Evolutionary conservation across 106 monocot species (phyloP).

Genomic region (Agapanthus africanus): DNA sequence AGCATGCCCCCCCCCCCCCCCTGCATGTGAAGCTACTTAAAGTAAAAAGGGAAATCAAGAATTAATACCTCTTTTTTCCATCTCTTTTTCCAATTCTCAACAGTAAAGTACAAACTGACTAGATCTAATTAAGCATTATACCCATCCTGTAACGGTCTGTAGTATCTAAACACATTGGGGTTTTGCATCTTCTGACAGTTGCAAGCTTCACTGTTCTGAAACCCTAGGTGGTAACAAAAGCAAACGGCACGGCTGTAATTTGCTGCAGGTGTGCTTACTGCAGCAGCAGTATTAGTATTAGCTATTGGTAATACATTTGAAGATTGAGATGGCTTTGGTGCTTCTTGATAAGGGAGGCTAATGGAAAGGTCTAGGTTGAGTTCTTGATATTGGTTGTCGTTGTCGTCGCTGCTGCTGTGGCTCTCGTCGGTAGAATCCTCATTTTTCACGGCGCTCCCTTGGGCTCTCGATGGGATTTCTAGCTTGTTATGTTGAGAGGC

Average conservation of each 20-base stretch:
- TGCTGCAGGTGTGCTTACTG: background rate
- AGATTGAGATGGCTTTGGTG: conserved; percentile 5
- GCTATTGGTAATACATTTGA: background rate
- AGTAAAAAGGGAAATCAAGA: no score
- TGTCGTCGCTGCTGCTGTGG: conserved; percentile 10
- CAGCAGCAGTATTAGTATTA: background rate
- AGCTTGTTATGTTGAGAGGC: no score
- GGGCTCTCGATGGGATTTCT: background rate
- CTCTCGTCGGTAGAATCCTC: background rate
- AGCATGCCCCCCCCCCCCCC: no score
- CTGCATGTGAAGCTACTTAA: no score
- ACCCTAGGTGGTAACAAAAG: conserved; percentile 44
- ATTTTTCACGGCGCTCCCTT: background rate
- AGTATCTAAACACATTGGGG: conserved; percentile 24
- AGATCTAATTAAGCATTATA: conserved; percentile 12
- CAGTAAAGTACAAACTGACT: conserved; percentile 10
- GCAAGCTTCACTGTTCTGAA: conserved; percentile 21
- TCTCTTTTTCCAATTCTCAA: conserved; percentile 9
- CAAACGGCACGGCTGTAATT: conserved; percentile 15
- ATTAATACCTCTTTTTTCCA: background rate
- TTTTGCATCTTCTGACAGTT: conserved; percentile 18
- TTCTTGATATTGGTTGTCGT: conserved; percentile 13
- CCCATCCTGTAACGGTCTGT: conserved; percentile 25
- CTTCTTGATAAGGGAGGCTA: conserved; percentile 26
- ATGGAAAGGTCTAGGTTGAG: conserved; percentile 64